Evolutionary conservation across 1,284 basidiomycete species (phyloP).

Genomic region (Ceratobasidium sp.): DNA sequence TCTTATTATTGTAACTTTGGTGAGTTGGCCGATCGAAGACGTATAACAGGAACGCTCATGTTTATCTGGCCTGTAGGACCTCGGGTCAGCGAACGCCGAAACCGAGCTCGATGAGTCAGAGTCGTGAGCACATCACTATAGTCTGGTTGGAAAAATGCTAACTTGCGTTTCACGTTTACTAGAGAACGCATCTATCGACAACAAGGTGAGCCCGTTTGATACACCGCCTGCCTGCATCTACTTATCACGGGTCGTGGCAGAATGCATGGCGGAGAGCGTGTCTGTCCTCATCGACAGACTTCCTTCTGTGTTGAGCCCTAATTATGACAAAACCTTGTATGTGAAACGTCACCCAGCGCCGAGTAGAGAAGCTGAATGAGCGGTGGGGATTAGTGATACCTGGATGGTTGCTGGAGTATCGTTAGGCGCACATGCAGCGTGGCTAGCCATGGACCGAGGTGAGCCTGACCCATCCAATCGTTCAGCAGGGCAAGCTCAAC

Average conservation of each 20-base stretch:
- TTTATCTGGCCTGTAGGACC: conserved; percentile 12
- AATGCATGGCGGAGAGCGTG: conserved; percentile 28
- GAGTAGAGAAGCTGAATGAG: not conserved
- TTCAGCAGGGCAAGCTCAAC: not conserved
- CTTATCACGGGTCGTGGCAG: conserved; percentile 6
- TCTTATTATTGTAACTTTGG: conserved; percentile 34
- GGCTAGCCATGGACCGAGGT: conserved; percentile 41
- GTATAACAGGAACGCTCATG: not conserved
- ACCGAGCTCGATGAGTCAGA: not conserved
- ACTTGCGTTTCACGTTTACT: not conserved
- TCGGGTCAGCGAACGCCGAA: not conserved
- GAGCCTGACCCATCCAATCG: not conserved
- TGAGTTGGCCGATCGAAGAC: not conserved
- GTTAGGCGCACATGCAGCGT: conserved; percentile 37
- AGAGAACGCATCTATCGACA: conserved; percentile 26
- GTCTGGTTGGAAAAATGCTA: not conserved
- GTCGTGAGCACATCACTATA: not conserved
- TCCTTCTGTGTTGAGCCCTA: conserved; percentile 25
- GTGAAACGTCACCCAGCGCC: not conserved
- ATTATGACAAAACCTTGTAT: conserved; percentile 29
- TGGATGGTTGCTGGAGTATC: conserved; percentile 41
- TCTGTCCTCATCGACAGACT: conserved; percentile 34
- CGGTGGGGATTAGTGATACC: conserved; percentile 1
- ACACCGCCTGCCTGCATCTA: not conserved
- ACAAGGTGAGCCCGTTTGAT: conserved; percentile 12